Evolutionary conservation across 257 asterid genomes (phyloP).

Genomic region (Pogostemon cablin): DNA sequence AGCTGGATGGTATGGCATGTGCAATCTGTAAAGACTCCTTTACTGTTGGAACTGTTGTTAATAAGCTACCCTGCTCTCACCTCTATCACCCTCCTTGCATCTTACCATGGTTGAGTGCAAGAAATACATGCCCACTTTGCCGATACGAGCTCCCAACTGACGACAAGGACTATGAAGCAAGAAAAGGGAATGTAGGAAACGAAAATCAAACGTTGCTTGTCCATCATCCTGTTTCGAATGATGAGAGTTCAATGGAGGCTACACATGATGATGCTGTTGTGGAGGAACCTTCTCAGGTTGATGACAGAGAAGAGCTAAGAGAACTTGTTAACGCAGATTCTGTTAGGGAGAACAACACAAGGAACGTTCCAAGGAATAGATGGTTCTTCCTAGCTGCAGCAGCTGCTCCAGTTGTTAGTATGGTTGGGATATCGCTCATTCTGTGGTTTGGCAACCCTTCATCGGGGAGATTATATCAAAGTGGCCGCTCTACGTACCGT

Average conservation of each 20-base stretch:
- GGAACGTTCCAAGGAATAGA: slow-evolving; percentile 45
- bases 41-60: slow-evolving; percentile 58
- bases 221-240: slow-evolving; percentile 43
- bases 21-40: slow-evolving; percentile 92
- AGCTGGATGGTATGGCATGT: slow-evolving; percentile 56
- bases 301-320: slow-evolving; percentile 23
- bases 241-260: slow-evolving; percentile 40
- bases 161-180: slow-evolving; percentile 72
- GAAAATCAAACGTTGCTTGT: slow-evolving; percentile 28
- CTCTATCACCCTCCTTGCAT: slow-evolving; percentile 83
- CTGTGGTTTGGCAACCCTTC: slow-evolving; percentile 65
- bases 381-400: slow-evolving; percentile 66
- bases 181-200: slow-evolving; percentile 41
- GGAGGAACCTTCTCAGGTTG: slow-evolving; percentile 37
- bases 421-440: slow-evolving; percentile 65
- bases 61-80: slow-evolving; percentile 82
- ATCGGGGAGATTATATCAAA: slow-evolving; percentile 43
- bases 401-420: slow-evolving; percentile 69
- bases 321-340: slow-evolving; percentile 35
- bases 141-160: slow-evolving; percentile 92
- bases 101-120: slow-evolving; percentile 77
- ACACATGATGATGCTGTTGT: slow-evolving; percentile 31
- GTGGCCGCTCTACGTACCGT: slow-evolving; percentile 32
- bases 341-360: slow-evolving; percentile 27
- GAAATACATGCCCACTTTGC: slow-evolving; percentile 94